Evolutionary conservation across 805 yeast species (phyloP), one percentile per base, ranked within the genome.

Genomic region (Scheffersomyces amazonensis): DNA sequence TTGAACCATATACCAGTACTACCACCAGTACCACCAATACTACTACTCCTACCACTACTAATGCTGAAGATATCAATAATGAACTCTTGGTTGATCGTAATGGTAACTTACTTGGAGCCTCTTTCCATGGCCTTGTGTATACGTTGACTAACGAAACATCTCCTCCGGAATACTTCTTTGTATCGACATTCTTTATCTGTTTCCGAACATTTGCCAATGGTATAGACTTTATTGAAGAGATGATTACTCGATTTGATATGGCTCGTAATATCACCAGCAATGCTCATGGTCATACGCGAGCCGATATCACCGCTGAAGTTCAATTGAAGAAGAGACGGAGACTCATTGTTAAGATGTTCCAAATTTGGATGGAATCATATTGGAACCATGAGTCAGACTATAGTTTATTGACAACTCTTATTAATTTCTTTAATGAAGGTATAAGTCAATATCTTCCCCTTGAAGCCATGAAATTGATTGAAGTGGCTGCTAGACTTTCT

Each of bases 321-420:
- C 58, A 50, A 46, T 46, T 78, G 28, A 79, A 75, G 50, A 80
- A 73, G 45, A 73, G 93, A 56, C 67, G 91, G 53, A 77, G 79
- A 43, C 61, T 83, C 33, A 80, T 88, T 28, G 78, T 83, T 47
- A 78, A 76, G 46, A 71, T 83, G 57, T 77, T 89, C 54, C 85
- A 80, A 56, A 66, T 78, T 24, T 91, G 99, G 99, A 64, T 91
- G 58, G 95, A 88, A 58, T 82, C 93, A 36, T 89, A 84, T 56
- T 91, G 96, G 96, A 78, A 81, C 45, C 77, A 75, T 34, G 69
- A 73, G 31, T 38, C 60, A 5, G 96, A 89, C 56, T 76, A 75
- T 43, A 62, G 59, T 18, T 65, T 81, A 28, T 62, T 89, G 32
- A 78, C 93, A 10, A 82, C 87, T 0, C 63, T 88, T 51, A 73